These are phyloP conservation scores for Suhomyces guaymorum DNA, from an alignment of 1,139 yeast species.

Conservation along the genomic window DNA sequence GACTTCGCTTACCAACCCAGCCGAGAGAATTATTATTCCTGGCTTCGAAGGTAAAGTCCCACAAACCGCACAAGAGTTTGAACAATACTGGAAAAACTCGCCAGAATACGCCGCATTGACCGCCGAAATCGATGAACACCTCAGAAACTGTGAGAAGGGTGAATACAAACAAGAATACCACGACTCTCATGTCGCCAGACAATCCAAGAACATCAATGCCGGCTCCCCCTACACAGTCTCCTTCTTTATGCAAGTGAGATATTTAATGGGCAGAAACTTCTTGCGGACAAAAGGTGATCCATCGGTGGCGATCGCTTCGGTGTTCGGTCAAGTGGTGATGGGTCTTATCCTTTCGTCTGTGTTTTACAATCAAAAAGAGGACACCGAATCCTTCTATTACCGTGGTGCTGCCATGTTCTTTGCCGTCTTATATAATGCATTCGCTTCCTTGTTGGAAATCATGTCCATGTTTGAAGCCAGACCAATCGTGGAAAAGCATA, in stretches of 20 bases:
- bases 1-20: constrained; percentile 60
- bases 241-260: constrained; percentile 62
- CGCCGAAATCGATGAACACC: constrained; percentile 35
- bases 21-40: constrained; percentile 43
- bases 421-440: constrained; percentile 75
- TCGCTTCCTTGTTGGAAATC: constrained; percentile 72
- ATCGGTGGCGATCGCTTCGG: constrained; percentile 58
- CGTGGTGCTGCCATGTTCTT: constrained; percentile 77
- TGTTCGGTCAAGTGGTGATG: constrained; percentile 69
- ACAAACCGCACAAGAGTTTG: constrained; percentile 67
- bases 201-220: constrained; percentile 54
- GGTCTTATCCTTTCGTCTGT: constrained; percentile 73
- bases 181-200: constrained; percentile 58
- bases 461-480: constrained; percentile 71
- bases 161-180: constrained; percentile 32
- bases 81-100: constrained; percentile 63
- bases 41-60: constrained; percentile 68
- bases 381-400: constrained; percentile 54
- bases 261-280: constrained; percentile 60
- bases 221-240: constrained; percentile 67
- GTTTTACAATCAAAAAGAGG: constrained; percentile 58
- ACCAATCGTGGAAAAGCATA: constrained; percentile 78
- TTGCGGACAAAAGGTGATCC: constrained; percentile 68
- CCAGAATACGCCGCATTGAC: constrained; percentile 43
- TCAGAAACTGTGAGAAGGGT: constrained; percentile 19